These are phyloP conservation scores for Kwoniella dendrophila DNA, from an alignment of 768 basidiomycete genomes.

Conservation along the genomic window DNA sequence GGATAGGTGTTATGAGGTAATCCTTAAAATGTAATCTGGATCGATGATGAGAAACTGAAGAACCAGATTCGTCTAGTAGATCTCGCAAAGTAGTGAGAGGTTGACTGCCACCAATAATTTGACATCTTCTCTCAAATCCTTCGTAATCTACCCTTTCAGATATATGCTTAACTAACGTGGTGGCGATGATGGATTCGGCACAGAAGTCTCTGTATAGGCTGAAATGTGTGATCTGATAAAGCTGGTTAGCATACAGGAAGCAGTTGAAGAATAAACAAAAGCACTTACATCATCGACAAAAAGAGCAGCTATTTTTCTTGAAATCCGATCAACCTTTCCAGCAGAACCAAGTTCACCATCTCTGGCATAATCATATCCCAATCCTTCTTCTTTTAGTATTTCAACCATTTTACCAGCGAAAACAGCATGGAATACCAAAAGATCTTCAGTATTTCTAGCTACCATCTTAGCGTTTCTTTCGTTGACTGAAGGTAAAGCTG, in stretches of 20 bases:
- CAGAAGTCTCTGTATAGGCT: conserved; percentile 83
- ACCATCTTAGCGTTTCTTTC: conserved; percentile 36
- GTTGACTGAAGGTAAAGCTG: conserved; percentile 45
- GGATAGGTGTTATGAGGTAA: conserved; percentile 95
- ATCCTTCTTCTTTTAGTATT: conserved; percentile 49
- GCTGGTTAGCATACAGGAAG: background rate
- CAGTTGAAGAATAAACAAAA: background rate
- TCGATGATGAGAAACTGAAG: conserved; percentile 23
- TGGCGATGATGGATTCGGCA: conserved; percentile 78
- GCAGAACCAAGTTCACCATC: conserved; percentile 16
- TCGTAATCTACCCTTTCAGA: conserved; percentile 79
- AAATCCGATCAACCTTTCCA: conserved; percentile 41
- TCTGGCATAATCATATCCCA: conserved; percentile 30
- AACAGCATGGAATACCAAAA: conserved; percentile 45
- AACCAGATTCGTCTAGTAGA: conserved; percentile 35
- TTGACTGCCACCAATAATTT: conserved; percentile 58
- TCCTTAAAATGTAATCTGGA: conserved; percentile 63
- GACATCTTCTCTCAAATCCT: conserved; percentile 77
- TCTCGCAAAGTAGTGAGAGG: conserved; percentile 50
- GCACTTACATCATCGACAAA: conserved; percentile 53
- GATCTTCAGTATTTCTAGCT: conserved; percentile 44
- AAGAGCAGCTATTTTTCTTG: conserved; percentile 43
- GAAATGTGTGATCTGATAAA: conserved; percentile 76
- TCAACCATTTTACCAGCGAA: conserved; percentile 51
- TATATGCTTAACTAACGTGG: conserved; percentile 70